Percentiles rank a stretch among this genome's conserved stretches.
These are phyloP conservation scores for Citropsis articulata DNA, from an alignment of 345 rosid genomes.

Conservation along the genomic window DNA sequence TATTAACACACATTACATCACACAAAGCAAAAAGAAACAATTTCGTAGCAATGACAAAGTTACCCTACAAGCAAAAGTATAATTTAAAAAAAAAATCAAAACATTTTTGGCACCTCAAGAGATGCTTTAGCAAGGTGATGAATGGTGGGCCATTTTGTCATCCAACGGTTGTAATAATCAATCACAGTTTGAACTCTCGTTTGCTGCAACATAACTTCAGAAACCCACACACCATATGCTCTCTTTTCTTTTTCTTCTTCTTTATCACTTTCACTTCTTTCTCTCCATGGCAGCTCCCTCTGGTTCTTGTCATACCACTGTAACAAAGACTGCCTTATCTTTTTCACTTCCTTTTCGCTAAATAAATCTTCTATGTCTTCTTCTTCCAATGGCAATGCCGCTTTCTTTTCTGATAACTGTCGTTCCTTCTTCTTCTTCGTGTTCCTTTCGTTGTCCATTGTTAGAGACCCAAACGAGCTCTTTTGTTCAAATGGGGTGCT, in stretches of 20 bases:
- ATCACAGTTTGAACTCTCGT: slow-evolving; percentile 92
- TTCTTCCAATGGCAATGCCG: not conserved
- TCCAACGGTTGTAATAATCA: slow-evolving; percentile 87
- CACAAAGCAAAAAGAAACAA: not conserved
- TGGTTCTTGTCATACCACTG: slow-evolving; percentile 67
- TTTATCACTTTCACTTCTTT: slow-evolving; percentile 19
- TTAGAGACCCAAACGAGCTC: not conserved
- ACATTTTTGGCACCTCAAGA: slow-evolving; percentile 45
- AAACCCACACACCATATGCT: slow-evolving; percentile 93
- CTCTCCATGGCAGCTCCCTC: slow-evolving; percentile 89
- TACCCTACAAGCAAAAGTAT: not conserved
- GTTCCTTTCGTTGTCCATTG: not conserved
- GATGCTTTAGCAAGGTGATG: slow-evolving; percentile 76
- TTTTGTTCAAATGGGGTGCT: not conserved
- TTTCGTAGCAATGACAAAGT: not conserved
- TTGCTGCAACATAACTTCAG: slow-evolving; percentile 96
- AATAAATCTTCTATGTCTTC: slow-evolving; percentile 78
- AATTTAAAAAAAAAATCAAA: not conserved
- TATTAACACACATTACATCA: not conserved
- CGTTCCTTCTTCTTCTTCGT: slow-evolving; percentile 4
- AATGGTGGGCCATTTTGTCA: slow-evolving; percentile 85
- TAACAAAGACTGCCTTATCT: slow-evolving; percentile 53
- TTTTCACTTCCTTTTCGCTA: slow-evolving; percentile 40
- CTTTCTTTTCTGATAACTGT: not conserved
- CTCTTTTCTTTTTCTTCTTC: slow-evolving; percentile 40